A percentile compares a stretch with the other conserved stretches of the same genome.
Evolutionary conservation across 129 eudicot species (phyloP).

Genomic region (Solidago caesia): DNA sequence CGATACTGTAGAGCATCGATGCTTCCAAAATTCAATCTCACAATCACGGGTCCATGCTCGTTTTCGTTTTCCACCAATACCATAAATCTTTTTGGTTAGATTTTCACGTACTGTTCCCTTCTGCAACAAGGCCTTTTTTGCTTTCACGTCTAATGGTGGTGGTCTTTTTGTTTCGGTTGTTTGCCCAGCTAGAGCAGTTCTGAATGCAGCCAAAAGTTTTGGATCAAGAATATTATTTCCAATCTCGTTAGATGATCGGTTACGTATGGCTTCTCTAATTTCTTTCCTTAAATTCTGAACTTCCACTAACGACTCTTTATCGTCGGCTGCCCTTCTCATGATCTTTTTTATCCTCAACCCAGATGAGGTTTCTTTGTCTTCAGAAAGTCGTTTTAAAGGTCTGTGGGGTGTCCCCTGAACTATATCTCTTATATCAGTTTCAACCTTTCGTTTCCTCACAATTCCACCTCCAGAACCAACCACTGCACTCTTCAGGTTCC

Average conservation of each 20-base stretch:
- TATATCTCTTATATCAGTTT: slow-evolving; percentile 57
- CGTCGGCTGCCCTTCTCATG: slow-evolving; percentile 63
- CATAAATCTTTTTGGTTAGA: slow-evolving; percentile 81
- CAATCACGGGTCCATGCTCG: slow-evolving; percentile 89
- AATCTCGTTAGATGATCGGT: slow-evolving; percentile 62
- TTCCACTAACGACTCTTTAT: slow-evolving; percentile 55
- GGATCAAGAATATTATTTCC: slow-evolving; percentile 72
- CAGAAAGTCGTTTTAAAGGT: slow-evolving; percentile 30
- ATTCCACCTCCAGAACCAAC: slow-evolving; percentile 19
- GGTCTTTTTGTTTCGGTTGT: slow-evolving; percentile 51
- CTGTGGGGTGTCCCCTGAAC: slow-evolving; percentile 54
- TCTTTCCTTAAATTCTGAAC: slow-evolving; percentile 79
- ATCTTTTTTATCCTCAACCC: slow-evolving; percentile 85
- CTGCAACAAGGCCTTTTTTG: slow-evolving; percentile 65
- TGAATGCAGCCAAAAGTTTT: slow-evolving; percentile 81
- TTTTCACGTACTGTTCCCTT: slow-evolving; percentile 87
- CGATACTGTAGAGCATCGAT: slow-evolving; percentile 59
- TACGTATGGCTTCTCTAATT: slow-evolving; percentile 86
- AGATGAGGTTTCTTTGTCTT: slow-evolving; percentile 52
- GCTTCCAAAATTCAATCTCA: slow-evolving; percentile 95
- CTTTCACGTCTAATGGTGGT: slow-evolving; percentile 55
- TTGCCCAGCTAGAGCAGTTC: slow-evolving; percentile 76
- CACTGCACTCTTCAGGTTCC: slow-evolving; percentile 2
- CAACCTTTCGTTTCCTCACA: slow-evolving; percentile 31
- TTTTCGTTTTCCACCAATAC: slow-evolving; percentile 65